Percentiles rank a stretch among this genome's conserved stretches.
Evolutionary conservation across 768 basidiomycete genomes (phyloP).

Genomic region (Astraeus odoratus): DNA sequence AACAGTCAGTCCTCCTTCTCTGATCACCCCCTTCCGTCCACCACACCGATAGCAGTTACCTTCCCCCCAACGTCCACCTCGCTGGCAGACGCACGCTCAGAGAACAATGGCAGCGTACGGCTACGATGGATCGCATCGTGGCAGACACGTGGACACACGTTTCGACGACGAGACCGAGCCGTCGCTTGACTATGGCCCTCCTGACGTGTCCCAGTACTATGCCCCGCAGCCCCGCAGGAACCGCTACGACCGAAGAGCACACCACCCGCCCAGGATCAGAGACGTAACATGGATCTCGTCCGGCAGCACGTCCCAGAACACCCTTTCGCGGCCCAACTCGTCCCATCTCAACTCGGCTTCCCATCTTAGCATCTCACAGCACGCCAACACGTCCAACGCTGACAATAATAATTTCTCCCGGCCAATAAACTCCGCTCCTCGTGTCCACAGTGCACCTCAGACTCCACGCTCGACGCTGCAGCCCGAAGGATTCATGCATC

Average conservation of each 20-base stretch:
- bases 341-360: background rate
- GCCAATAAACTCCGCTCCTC: constrained; percentile 6
- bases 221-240: constrained; percentile 11
- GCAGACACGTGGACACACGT: constrained; percentile 13
- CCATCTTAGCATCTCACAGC: constrained; percentile 4
- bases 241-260: constrained; percentile 15
- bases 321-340: background rate
- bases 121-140: constrained; percentile 19
- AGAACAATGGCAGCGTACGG: constrained; percentile 21
- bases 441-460: constrained; percentile 1
- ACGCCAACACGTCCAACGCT: no score
- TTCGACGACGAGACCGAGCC: background rate
- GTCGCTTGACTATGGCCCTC: background rate
- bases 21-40: background rate
- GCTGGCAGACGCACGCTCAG: background rate
- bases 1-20: no score
- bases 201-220: constrained; percentile 1
- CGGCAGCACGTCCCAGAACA: background rate
- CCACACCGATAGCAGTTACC: background rate
- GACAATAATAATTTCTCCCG: no score
- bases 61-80: background rate
- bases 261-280: constrained; percentile 17
- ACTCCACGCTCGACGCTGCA: constrained; percentile 5
- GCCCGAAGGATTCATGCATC: constrained; percentile 4
- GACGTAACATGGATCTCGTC: constrained; percentile 19